Evolutionary conservation across 2,329 filamentous ascomycete genomes (phyloP), one percentile per base, ranked within the genome.

Genomic region (Fusarium sp.): DNA sequence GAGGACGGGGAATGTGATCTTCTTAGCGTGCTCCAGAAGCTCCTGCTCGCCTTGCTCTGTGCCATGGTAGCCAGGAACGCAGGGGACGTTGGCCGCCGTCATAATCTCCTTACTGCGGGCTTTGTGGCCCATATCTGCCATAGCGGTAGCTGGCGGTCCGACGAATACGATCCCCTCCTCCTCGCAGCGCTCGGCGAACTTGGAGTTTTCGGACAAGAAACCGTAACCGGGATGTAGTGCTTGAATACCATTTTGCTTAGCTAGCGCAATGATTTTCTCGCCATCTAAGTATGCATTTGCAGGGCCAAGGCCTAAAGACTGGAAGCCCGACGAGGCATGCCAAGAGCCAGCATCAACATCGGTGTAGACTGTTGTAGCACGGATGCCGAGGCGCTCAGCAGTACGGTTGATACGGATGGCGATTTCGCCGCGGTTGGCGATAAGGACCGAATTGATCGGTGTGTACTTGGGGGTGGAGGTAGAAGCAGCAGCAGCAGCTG

Each of bases 381-480:
- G 90, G 77, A 99, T 97, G 62, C 96, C 95, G 78, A 97, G 92
- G 69, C 92, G 90, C 53, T 93, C 87, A 36, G 96, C 96, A 23
- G 96, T 99, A 72, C 91, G 90, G 72, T 95, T 92, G 72, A 99
- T 96, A 73, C 96, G 93, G 78, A 99, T 87, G 52, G 96, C 96
- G 75, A 99, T 99, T 82, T 99, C 96, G 75, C 96, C 96, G 74
- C 96, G 91, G 80, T 99, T 99, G 57, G 96, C 96, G 78, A 99
- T 98, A 27, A 99, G 87, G 43, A 98, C 92, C 9, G 94, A 97
- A 59, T 90, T 90, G 72, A 91, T 88, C 31, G 88, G 86, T 13
- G 83, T 86, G 12, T 75, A 66, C 57, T 76, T 77, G 53, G 81
- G 76, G n/a, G 78, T 60, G 18, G 68, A 57, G 7, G 78, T 58